Percentiles rank a stretch among this genome's conserved stretches.
phyloP scores from a whole-genome alignment of 2,329 filamentous ascomycete species.

The Teratosphaeria viscida region DNA sequence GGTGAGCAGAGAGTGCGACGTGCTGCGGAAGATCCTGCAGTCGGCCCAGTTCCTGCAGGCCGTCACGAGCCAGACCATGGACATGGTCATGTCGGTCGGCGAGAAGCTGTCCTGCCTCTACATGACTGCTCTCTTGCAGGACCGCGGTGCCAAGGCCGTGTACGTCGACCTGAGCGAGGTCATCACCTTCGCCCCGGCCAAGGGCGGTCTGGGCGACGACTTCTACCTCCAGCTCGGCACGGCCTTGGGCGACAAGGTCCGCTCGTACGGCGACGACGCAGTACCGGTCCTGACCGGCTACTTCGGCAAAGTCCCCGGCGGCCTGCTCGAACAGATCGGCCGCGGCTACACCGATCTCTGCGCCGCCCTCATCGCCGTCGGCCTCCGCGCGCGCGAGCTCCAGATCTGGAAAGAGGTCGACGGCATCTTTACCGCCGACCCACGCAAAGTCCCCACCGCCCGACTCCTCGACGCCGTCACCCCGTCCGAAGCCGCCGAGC shows the following conservation, averaged over 20 bases:
- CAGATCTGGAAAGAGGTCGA: constrained; percentile 99
- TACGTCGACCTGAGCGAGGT: constrained; percentile 84
- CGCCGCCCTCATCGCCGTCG: constrained; percentile 82
- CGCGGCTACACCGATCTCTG: constrained; percentile 96
- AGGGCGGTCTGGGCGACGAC: constrained; percentile 33
- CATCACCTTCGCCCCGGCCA: constrained; percentile 49
- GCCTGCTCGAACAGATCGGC: constrained; percentile 81
- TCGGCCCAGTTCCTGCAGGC: constrained; percentile 49
- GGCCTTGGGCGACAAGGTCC: constrained; percentile 32
- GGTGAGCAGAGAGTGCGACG: constrained; percentile 69
- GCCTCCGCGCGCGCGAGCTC: constrained; percentile 73
- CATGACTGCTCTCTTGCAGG: constrained; percentile 74
- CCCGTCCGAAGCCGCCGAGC: constrained; percentile 85
- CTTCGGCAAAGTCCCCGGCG: constrained; percentile 87
- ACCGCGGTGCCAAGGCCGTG: constrained; percentile 70
- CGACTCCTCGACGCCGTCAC: constrained; percentile 79
- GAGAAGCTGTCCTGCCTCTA: constrained; percentile 93
- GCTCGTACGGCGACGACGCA: constrained; percentile 33
- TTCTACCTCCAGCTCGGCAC: constrained; percentile 37
- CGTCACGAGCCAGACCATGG: constrained; percentile 41
- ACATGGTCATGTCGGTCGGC: constrained; percentile 82
- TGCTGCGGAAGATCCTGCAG: constrained; percentile 63
- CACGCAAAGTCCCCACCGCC: constrained; percentile 85
- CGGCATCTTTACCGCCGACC: constrained; percentile 81
- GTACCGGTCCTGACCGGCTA: constrained; percentile 63